Conservation (phyloP, 2,329 filamentous ascomycete species). For the Nannizziopsis arthrosporioides region DNA sequence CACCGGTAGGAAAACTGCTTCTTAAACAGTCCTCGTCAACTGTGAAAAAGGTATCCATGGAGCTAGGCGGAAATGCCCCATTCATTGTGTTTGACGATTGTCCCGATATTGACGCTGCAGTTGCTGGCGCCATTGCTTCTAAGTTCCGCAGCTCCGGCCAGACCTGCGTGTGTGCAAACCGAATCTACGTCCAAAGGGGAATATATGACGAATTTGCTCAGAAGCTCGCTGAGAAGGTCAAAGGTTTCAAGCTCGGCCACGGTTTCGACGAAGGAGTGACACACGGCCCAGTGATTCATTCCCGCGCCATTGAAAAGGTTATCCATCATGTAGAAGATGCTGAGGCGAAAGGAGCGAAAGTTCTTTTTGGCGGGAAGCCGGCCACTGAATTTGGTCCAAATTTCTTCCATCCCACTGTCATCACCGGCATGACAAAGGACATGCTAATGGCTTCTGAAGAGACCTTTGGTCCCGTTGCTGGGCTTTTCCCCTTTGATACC, state of each 20-base stretch:
- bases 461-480: conserved; percentile 90
- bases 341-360: conserved; percentile 60
- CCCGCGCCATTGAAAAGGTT: conserved; percentile 68
- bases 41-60: conserved; percentile 75
- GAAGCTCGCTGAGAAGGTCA: conserved; percentile 45
- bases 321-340: conserved; percentile 71
- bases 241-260: conserved; percentile 37
- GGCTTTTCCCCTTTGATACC: conserved; percentile 74
- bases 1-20: conserved; percentile 57
- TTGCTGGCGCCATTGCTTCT: conserved; percentile 67
- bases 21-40: conserved; percentile 83
- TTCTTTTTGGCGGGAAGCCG: conserved; percentile 63
- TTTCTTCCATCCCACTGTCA: conserved; percentile 83
- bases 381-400: conserved; percentile 64
- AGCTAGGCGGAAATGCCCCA: conserved; percentile 87
- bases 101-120: conserved; percentile 73
- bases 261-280: conserved; percentile 38
- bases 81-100: conserved; percentile 92
- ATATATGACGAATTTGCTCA: conserved; percentile 44
- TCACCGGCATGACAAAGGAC: conserved; percentile 70
- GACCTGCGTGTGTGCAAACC: conserved; percentile 75
- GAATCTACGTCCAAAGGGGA: conserved; percentile 42
- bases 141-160: conserved; percentile 95
- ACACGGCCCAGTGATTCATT: conserved; percentile 53
- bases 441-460: conserved; percentile 82